Conservation (phyloP, 2,329 filamentous ascomycete species). For the Diaporthe vaccinii region DNA sequence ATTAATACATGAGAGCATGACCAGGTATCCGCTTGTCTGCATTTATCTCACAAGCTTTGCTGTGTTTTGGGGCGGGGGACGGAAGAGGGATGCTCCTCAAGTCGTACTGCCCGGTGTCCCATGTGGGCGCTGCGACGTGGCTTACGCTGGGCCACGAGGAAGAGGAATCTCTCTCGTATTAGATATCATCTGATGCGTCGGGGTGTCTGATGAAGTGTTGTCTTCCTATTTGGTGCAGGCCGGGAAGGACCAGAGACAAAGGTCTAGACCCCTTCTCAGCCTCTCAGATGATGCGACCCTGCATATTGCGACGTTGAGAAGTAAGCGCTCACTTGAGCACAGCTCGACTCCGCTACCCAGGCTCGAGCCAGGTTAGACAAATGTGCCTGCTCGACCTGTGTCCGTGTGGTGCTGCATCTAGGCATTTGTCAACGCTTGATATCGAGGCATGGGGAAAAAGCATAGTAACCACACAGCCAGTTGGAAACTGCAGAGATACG, state of each 20-base stretch:
- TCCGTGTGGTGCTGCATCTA: not conserved
- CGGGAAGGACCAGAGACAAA: not conserved
- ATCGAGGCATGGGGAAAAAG: not conserved
- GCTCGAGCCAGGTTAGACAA: not conserved
- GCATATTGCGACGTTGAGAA: conserved; percentile 4
- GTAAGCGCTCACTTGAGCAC: not conserved
- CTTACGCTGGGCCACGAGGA: not conserved
- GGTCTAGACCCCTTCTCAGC: conserved; percentile 5
- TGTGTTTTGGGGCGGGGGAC: too few species aligned
- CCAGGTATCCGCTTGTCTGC: too few species aligned
- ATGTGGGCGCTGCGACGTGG: not conserved
- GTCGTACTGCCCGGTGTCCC: too few species aligned
- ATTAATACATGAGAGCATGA: too few species aligned
- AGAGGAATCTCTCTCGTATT: not conserved
- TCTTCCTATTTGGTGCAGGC: not conserved
- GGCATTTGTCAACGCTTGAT: not conserved
- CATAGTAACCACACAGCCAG: not conserved
- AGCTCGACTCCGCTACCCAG: not conserved
- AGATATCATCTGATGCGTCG: not conserved
- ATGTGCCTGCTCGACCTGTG: not conserved
- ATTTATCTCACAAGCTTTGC: too few species aligned
- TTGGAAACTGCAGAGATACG: not conserved
- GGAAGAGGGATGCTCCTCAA: too few species aligned
- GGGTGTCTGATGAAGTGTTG: not conserved
- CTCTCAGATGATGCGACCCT: not conserved